Evolutionary conservation across 352 stramenopile species (phyloP).

Genomic region (Pythium biforme): DNA sequence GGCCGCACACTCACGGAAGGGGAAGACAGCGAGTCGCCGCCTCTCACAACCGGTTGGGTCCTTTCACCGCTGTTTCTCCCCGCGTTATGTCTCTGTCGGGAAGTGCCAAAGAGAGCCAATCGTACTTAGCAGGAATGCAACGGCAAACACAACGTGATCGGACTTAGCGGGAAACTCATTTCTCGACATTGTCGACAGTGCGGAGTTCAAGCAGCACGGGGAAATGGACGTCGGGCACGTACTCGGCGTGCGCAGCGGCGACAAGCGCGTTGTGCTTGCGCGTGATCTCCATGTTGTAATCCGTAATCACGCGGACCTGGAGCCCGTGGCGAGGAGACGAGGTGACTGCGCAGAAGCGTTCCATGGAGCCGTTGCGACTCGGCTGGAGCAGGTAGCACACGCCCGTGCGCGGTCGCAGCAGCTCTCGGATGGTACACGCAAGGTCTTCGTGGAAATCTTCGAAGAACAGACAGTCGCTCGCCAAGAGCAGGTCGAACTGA

Average conservation of each 20-base stretch:
- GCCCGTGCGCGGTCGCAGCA: constrained; percentile 43
- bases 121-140: constrained; percentile 19
- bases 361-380: constrained; percentile 70
- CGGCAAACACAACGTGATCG: constrained; percentile 4
- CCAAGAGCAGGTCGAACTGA: constrained; percentile 79
- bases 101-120: background rate
- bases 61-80: background rate
- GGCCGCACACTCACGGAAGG: too few relatives aligned
- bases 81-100: background rate
- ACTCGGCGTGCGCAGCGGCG: constrained; percentile 31
- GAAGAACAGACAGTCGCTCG: constrained; percentile 87
- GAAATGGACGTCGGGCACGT: constrained; percentile 69
- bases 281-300: constrained; percentile 39
- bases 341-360: constrained; percentile 63
- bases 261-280: constrained; percentile 7
- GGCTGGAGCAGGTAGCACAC: constrained; percentile 75
- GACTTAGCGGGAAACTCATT: constrained; percentile 13
- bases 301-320: constrained; percentile 28
- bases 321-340: constrained; percentile 33
- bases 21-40: background rate
- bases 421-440: constrained; percentile 54
- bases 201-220: constrained; percentile 55
- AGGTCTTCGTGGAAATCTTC: constrained; percentile 84
- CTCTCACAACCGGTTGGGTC: background rate
- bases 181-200: constrained; percentile 18